Evolutionary conservation across 106 monocot species (phyloP).

Genomic region (Posidonia australis): DNA sequence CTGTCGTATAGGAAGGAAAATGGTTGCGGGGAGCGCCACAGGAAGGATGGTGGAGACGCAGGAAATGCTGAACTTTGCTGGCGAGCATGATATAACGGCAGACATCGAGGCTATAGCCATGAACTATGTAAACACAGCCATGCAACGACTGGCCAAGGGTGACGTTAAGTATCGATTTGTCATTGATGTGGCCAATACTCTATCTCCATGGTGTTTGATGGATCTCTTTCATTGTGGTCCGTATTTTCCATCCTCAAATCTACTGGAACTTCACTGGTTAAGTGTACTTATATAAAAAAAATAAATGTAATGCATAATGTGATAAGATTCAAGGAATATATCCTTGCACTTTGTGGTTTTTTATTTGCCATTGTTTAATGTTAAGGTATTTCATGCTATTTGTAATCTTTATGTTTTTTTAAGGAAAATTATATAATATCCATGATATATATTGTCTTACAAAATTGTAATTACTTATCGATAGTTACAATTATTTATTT

Average conservation of each 20-base stretch:
- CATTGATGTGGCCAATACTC: conserved; percentile 8
- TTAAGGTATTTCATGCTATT: too few relatives aligned
- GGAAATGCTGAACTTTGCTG: conserved; percentile 24
- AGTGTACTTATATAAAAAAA: too few relatives aligned
- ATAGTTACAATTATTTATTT: too few relatives aligned
- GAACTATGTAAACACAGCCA: conserved; percentile 14
- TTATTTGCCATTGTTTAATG: too few relatives aligned
- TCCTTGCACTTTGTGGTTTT: too few relatives aligned
- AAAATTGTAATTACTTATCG: too few relatives aligned
- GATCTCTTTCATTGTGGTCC: neutral
- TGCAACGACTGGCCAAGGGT: conserved; percentile 12
- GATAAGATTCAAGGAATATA: too few relatives aligned
- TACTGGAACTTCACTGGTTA: too few relatives aligned
- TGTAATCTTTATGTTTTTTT: too few relatives aligned
- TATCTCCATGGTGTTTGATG: neutral
- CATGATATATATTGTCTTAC: too few relatives aligned
- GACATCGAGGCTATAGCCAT: conserved; percentile 15
- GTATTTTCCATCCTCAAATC: neutral
- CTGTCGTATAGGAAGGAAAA: neutral
- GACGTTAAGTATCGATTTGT: conserved; percentile 24
- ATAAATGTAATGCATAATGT: too few relatives aligned
- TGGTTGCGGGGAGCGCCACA: neutral
- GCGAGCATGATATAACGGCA: neutral
- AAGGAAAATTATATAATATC: too few relatives aligned
- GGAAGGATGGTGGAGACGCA: conserved; percentile 16